Evolutionary conservation across 1,139 yeast species (phyloP).

Genomic region (Debaryomyces udenii): DNA sequence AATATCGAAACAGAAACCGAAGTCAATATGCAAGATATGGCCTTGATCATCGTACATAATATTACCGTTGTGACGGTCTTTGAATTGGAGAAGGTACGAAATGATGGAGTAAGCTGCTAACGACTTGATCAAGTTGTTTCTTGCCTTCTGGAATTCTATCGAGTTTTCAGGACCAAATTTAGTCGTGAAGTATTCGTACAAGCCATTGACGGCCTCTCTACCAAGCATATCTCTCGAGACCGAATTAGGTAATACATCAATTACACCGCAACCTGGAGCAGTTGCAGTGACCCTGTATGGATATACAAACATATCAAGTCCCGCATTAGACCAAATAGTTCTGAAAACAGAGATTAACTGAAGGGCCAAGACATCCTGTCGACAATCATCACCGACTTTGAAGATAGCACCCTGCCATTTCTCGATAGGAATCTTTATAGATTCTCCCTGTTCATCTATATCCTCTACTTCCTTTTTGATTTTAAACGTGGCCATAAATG

Average conservation of each 20-base stretch:
- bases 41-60: slow-evolving; percentile 98
- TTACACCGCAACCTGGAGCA: slow-evolving; percentile 98
- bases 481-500: slow-evolving; percentile 94
- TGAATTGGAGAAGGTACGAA: slow-evolving; percentile 88
- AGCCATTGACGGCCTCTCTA: slow-evolving; percentile 96
- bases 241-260: slow-evolving; percentile 94
- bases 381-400: slow-evolving; percentile 98
- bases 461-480: slow-evolving; percentile 61
- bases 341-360: slow-evolving; percentile 91
- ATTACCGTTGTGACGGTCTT: slow-evolving; percentile 98
- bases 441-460: slow-evolving; percentile 47
- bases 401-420: slow-evolving; percentile 95
- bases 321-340: slow-evolving; percentile 85
- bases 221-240: slow-evolving; percentile 98
- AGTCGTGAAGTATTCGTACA: slow-evolving; percentile 87
- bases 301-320: slow-evolving; percentile 86
- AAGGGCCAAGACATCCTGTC: slow-evolving; percentile 94
- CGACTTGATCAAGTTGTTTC: slow-evolving; percentile 90
- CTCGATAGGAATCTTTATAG: slow-evolving; percentile 43
- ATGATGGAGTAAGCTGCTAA: slow-evolving; percentile 95
- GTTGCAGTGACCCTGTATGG: slow-evolving; percentile 98
- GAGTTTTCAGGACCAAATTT: slow-evolving; percentile 94
- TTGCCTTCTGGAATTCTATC: slow-evolving; percentile 85
- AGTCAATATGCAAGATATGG: slow-evolving; percentile 92
- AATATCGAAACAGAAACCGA: slow-evolving; percentile 97